Evolutionary conservation across 2,329 filamentous ascomycete genomes (phyloP), one percentile per base, ranked within the genome.

Genomic region (Herpotrichia juniperi): DNA sequence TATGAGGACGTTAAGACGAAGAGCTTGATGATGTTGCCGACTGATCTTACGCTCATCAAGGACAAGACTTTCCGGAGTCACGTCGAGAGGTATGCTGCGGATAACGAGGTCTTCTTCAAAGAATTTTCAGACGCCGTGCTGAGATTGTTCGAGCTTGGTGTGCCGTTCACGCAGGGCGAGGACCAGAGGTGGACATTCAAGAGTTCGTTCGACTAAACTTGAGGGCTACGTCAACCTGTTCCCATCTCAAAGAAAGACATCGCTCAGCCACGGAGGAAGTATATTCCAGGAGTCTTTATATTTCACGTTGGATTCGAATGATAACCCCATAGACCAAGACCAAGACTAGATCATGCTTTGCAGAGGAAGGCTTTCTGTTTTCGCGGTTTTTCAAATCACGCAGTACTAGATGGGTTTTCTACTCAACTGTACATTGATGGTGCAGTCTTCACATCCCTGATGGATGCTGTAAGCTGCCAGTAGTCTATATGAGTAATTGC

Each of bases 1-100:
- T 93, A 88, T 73, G 87, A 96, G 79, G 93, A 97, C 79, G 89
- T 90, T 79, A 85, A 81, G 70, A 91, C 88, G 68, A 93, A 96
- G 84, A 83, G 83, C 35, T 80, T 97, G 66, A 97, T 99, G 94
- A 97, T 99, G 93, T 81, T 99, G 75, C 94, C 94, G 47, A 89
- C 91, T 60, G 93, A 99, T 71, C 87, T 96, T 78, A 89, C 88
- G 50, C 81, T 97, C 50, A 79, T 96, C 69, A 85, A 93, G 79
- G 93, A 97, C 79, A 93, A 93, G 84, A 81, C 81, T 62, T 96
- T 97, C 83, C 86, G 84, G 78, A 80, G 84, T 69, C 87, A 84
- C 68, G 90, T 93, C 25, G 87, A 96, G 76, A 86, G 87, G 74
- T 97, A 97, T 73, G 93, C 93, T 68, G 91, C 91, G 81, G 91